Percentiles rank a stretch among this genome's conserved stretches.
Evolutionary conservation across 768 basidiomycete species (phyloP).

Genomic region (Boletus barrowsii): DNA sequence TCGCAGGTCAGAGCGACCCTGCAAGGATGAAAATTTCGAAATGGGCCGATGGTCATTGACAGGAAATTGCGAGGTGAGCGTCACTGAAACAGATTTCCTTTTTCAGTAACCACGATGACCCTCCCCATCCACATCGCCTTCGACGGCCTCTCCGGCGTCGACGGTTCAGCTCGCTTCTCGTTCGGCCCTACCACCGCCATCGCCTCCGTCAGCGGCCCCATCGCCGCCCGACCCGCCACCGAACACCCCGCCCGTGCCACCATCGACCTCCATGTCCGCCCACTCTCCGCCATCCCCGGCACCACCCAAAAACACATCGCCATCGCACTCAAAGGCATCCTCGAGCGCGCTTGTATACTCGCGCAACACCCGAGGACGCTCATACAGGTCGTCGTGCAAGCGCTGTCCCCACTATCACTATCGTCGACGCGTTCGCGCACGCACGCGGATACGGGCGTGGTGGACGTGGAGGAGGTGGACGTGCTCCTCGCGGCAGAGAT

Average conservation of each 20-base stretch:
- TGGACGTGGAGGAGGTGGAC: constrained; percentile 21
- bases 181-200: constrained; percentile 40
- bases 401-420: constrained; percentile 31
- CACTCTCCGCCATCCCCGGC: constrained; percentile 64
- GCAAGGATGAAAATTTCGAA: too few species aligned
- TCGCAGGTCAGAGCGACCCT: too few species aligned
- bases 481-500: constrained; percentile 60
- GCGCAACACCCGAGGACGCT: constrained; percentile 67
- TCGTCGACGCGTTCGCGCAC: neutral
- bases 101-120: neutral
- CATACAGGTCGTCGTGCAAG: constrained; percentile 76
- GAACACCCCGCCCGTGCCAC: constrained; percentile 73
- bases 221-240: constrained; percentile 64
- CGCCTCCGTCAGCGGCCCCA: constrained; percentile 77
- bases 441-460: neutral
- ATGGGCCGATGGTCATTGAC: too few species aligned
- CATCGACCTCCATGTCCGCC: constrained; percentile 71
- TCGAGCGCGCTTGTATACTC: constrained; percentile 65
- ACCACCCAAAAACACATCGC: constrained; percentile 64
- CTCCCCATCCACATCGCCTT: constrained; percentile 41
- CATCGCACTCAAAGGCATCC: constrained; percentile 49
- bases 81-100: neutral
- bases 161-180: constrained; percentile 72
- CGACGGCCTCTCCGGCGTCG: constrained; percentile 64
- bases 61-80: too few species aligned